phyloP scores from a whole-genome alignment of 192 early-diverging fungal species.

The Umbelopsis isabellina region DNA sequence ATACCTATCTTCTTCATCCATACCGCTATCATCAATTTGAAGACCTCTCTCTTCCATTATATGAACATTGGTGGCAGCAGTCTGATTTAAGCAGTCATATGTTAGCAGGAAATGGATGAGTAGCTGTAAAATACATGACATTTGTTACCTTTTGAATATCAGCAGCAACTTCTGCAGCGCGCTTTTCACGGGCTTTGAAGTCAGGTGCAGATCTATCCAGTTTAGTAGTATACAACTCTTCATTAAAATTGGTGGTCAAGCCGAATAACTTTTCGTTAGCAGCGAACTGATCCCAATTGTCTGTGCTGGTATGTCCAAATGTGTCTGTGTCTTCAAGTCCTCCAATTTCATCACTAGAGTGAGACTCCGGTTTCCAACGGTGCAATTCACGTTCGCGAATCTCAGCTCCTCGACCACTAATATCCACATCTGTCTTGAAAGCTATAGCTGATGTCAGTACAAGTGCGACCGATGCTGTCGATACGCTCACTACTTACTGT shows the following conservation, averaged over 20 bases:
- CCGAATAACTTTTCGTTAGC: constrained; percentile 94
- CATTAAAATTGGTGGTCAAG: constrained; percentile 92
- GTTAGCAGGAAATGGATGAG: background rate
- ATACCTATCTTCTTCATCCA: constrained; percentile 94
- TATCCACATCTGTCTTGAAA: constrained; percentile 92
- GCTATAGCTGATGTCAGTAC: constrained; percentile 28
- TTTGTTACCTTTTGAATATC: constrained; percentile 80
- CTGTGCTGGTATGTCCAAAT: constrained; percentile 27
- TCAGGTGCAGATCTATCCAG: constrained; percentile 83
- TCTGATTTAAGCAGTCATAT: constrained; percentile 36
- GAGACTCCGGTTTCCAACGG: constrained; percentile 80
- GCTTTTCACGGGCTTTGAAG: constrained; percentile 85
- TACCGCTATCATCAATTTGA: constrained; percentile 57
- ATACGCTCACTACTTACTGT: constrained; percentile 42
- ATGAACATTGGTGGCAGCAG: constrained; percentile 76
- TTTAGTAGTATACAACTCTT: constrained; percentile 94
- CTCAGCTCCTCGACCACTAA: constrained; percentile 66
- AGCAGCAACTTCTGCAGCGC: constrained; percentile 84
- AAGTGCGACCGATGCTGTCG: too few species aligned
- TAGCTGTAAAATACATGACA: background rate
- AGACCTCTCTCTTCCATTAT: constrained; percentile 88
- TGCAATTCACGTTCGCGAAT: constrained; percentile 82
- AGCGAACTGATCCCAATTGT: constrained; percentile 95
- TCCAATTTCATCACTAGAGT: constrained; percentile 36
- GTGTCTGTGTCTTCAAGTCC: constrained; percentile 27